These are phyloP conservation scores for Boletus pseudo-olivaceus DNA, from an alignment of 768 basidiomycete species.

Conservation along the genomic window DNA sequence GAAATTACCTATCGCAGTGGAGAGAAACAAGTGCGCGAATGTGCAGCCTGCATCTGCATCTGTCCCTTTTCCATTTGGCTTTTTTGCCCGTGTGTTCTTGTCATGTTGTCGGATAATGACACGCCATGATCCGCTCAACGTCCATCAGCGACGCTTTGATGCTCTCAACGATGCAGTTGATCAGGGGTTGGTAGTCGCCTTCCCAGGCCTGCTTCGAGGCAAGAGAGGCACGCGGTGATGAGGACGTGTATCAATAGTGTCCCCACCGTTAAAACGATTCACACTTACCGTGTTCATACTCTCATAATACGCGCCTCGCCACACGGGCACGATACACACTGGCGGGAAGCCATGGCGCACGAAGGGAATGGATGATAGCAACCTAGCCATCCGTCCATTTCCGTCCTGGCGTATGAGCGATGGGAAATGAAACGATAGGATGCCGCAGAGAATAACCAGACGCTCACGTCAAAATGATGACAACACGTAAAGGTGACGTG, in stretches of 20 bases:
- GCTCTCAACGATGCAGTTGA: constrained; percentile 30
- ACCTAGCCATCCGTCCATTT: constrained; percentile 34
- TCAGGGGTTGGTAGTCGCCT: constrained; percentile 32
- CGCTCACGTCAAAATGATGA: constrained; percentile 34
- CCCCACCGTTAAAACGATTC: too few relatives aligned
- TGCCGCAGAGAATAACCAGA: neutral
- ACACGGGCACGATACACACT: constrained; percentile 26
- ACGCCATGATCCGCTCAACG: constrained; percentile 30
- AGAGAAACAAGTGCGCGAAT: neutral
- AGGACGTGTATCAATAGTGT: neutral
- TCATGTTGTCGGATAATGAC: neutral
- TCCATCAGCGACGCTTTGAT: constrained; percentile 24
- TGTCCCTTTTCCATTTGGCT: too few relatives aligned
- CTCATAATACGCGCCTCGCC: constrained; percentile 28
- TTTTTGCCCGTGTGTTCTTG: too few relatives aligned
- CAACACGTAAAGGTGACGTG: constrained; percentile 34
- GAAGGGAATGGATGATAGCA: constrained; percentile 34
- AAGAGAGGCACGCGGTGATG: neutral
- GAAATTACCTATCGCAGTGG: neutral
- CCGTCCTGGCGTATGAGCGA: constrained; percentile 23
- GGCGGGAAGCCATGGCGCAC: constrained; percentile 32
- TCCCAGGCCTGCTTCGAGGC: constrained; percentile 28
- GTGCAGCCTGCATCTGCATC: too few relatives aligned
- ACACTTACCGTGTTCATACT: constrained; percentile 31
- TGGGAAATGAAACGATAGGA: neutral